Evolutionary conservation across 495 filamentous ascomycete genomes (phyloP).

Genomic region (Aspergillus kassunensis): DNA sequence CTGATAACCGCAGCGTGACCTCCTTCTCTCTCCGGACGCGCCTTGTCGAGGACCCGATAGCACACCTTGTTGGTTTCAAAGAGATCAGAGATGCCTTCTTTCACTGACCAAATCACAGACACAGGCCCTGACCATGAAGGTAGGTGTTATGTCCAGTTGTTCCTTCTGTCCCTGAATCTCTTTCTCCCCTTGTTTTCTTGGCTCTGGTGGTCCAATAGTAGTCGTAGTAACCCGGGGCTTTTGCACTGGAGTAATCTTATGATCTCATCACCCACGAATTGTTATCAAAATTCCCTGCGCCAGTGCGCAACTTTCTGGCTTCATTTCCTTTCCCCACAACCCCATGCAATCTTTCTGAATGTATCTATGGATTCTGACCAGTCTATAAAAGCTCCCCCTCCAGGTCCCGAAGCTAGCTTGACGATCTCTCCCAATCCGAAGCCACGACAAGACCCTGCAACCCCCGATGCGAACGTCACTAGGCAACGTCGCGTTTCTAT

Average conservation of each 20-base stretch:
- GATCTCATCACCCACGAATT: slow-evolving; percentile 19
- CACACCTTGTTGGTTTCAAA: not conserved
- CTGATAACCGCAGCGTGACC: not conserved
- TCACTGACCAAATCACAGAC: slow-evolving; percentile 28
- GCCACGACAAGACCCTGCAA: slow-evolving; percentile 15
- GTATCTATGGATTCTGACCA: slow-evolving; percentile 29
- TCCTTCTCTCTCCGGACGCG: not conserved
- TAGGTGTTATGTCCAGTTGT: slow-evolving; percentile 22
- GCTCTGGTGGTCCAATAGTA: slow-evolving; percentile 17
- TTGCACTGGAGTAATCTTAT: slow-evolving; percentile 17
- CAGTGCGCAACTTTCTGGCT: not conserved
- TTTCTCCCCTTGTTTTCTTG: slow-evolving; percentile 8
- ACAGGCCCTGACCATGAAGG: slow-evolving; percentile 30
- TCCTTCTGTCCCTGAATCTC: slow-evolving; percentile 3
- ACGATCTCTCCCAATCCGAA: slow-evolving; percentile 17
- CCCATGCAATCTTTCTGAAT: slow-evolving; percentile 5
- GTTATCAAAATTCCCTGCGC: not conserved
- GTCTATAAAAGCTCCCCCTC: slow-evolving; percentile 23
- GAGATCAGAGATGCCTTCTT: slow-evolving; percentile 29
- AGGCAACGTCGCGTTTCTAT: slow-evolving; percentile 27
- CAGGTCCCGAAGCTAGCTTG: slow-evolving; percentile 30
- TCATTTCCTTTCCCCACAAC: not conserved
- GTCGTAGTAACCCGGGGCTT: slow-evolving; percentile 19
- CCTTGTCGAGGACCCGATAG: not conserved
- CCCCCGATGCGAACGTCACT: slow-evolving; percentile 22